Conservation (phyloP, 1,284 basidiomycete genomes). For the Marasmius sp. region DNA sequence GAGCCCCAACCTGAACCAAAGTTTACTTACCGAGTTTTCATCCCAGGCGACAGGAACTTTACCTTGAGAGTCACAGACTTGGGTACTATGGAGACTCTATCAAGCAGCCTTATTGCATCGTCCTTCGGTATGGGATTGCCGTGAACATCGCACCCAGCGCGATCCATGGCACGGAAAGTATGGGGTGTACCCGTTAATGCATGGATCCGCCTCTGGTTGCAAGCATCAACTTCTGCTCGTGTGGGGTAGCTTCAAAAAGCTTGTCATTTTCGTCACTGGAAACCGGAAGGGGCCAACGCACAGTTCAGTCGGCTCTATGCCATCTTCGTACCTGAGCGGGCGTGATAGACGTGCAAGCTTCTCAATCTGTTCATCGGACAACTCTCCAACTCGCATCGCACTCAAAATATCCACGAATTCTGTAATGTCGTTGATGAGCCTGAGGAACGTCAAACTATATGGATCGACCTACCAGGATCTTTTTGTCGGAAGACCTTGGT, state of each 20-base stretch:
- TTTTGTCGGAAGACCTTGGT: slow-evolving; percentile 66
- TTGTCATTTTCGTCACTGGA: not conserved
- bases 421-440: slow-evolving; percentile 25
- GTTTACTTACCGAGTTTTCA: slow-evolving; percentile 10
- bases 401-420: slow-evolving; percentile 90
- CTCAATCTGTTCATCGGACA: slow-evolving; percentile 55
- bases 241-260: slow-evolving; percentile 65
- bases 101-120: slow-evolving; percentile 27
- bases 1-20: slow-evolving; percentile 49
- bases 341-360: slow-evolving; percentile 66
- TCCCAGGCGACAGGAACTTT: not conserved
- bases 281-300: slow-evolving; percentile 30
- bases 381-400: slow-evolving; percentile 85
- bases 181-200: slow-evolving; percentile 38
- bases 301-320: slow-evolving; percentile 81
- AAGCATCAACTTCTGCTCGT: slow-evolving; percentile 78
- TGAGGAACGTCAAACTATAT: too few species aligned
- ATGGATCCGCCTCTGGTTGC: slow-evolving; percentile 69
- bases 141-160: slow-evolving; percentile 32
- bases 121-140: slow-evolving; percentile 22
- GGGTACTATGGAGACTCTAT: slow-evolving; percentile 37
- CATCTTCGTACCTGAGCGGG: slow-evolving; percentile 62
- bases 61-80: slow-evolving; percentile 35
- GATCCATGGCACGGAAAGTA: slow-evolving; percentile 33
- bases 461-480: slow-evolving; percentile 49